Evolutionary conservation across 768 basidiomycete species (phyloP).

Genomic region (Coprinellus aureogranulatus): DNA sequence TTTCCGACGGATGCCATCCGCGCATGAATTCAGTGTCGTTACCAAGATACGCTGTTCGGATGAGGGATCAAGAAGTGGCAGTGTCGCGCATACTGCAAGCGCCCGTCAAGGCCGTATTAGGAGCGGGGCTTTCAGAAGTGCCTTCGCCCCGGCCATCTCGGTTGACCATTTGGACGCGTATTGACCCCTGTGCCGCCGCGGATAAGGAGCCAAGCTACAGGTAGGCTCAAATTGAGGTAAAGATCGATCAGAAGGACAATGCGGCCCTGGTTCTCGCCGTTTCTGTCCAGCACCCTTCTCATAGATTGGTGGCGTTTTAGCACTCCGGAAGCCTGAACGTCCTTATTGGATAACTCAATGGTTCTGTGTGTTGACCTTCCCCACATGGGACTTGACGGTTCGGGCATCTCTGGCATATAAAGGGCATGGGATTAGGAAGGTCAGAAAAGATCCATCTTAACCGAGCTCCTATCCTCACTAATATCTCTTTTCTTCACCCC

Average conservation of each 20-base stretch:
- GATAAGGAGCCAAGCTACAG: not conserved
- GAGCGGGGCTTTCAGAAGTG: not conserved
- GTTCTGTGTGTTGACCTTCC: not conserved
- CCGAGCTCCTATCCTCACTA: not conserved
- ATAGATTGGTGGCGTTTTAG: not conserved
- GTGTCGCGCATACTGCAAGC: not conserved
- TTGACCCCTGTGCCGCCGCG: not conserved
- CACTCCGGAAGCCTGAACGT: not conserved
- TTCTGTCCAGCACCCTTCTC: not conserved
- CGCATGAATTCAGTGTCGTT: not conserved
- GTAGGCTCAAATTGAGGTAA: no score
- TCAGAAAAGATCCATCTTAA: not conserved
- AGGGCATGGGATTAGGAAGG: not conserved
- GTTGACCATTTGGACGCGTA: not conserved
- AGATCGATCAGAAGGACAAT: not conserved
- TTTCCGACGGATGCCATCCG: not conserved
- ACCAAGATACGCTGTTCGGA: no score
- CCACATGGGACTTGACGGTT: not conserved
- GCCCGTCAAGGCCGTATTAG: not conserved
- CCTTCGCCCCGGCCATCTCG: not conserved
- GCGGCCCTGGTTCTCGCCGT: not conserved
- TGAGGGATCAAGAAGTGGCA: no score
- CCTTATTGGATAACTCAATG: not conserved
- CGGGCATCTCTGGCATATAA: conserved; percentile 7
- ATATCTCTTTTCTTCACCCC: not conserved